Evolutionary conservation across 805 yeast genomes (phyloP).

Genomic region (Kurtzmaniella cleridarum): DNA sequence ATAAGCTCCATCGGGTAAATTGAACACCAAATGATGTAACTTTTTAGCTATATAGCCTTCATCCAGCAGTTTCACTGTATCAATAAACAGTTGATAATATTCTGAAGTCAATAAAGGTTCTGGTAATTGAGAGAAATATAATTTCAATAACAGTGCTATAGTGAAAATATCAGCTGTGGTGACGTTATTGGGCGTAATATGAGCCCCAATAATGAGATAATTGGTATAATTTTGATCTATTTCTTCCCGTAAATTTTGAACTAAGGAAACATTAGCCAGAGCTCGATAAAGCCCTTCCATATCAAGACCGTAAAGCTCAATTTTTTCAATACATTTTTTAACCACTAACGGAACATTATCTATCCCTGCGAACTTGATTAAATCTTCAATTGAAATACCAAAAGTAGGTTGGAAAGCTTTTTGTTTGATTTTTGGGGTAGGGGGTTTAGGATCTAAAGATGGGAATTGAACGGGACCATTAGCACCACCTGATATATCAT

Average conservation of each 20-base stretch:
- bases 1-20: slow-evolving; percentile 90
- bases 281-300: slow-evolving; percentile 88
- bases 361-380: slow-evolving; percentile 72
- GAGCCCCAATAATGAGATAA: slow-evolving; percentile 37
- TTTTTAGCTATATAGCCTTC: slow-evolving; percentile 55
- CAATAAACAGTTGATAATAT: slow-evolving; percentile 56
- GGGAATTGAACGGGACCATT: too few relatives aligned
- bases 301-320: slow-evolving; percentile 79
- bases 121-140: slow-evolving; percentile 79
- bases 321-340: slow-evolving; percentile 77
- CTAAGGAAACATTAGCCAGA: slow-evolving; percentile 70
- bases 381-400: slow-evolving; percentile 76
- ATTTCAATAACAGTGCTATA: slow-evolving; percentile 82
- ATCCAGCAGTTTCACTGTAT: slow-evolving; percentile 52
- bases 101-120: slow-evolving; percentile 75
- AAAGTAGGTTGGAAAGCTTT: slow-evolving; percentile 47
- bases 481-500: slow-evolving; percentile 12
- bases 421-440: too few relatives aligned
- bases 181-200: slow-evolving; percentile 37
- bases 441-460: too few relatives aligned
- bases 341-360: slow-evolving; percentile 91
- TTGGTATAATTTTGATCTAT: slow-evolving; percentile 76
- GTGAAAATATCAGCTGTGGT: slow-evolving; percentile 79
- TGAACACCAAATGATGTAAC: slow-evolving; percentile 82
- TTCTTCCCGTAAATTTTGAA: slow-evolving; percentile 64